A percentile compares a stretch with the other conserved stretches of the same genome.
phyloP scores from a whole-genome alignment of 2,329 filamentous ascomycete species.

The Allantophomopsis cytisporea region DNA sequence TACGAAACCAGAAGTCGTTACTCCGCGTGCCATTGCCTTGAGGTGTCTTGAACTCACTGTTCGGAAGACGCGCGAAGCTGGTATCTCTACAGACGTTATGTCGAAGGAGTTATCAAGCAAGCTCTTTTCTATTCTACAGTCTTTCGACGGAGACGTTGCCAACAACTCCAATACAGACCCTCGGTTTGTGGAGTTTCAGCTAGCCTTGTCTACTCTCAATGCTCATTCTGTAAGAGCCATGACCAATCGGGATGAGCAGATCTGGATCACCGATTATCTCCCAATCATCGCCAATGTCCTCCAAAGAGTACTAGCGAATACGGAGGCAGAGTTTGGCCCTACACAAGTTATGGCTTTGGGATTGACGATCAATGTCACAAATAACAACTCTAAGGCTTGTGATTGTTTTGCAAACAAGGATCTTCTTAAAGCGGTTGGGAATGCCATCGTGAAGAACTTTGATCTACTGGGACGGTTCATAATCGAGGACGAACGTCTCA shows the following conservation, averaged over 20 bases:
- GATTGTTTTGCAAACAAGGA: slow-evolving; percentile 50
- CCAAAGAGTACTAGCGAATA: slow-evolving; percentile 20
- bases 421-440: slow-evolving; percentile 33
- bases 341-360: slow-evolving; percentile 31
- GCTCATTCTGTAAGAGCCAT: slow-evolving; percentile 34
- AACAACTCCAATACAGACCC: slow-evolving; percentile 7
- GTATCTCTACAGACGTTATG: slow-evolving; percentile 34
- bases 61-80: slow-evolving; percentile 31
- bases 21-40: slow-evolving; percentile 49
- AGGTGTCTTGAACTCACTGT: slow-evolving; percentile 47
- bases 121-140: slow-evolving; percentile 29
- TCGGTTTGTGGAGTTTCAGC: slow-evolving; percentile 21
- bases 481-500: slow-evolving; percentile 31
- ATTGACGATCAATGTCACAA: slow-evolving; percentile 74
- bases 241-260: slow-evolving; percentile 24
- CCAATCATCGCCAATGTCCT: slow-evolving; percentile 35
- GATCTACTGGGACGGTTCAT: slow-evolving; percentile 31
- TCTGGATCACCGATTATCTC: slow-evolving; percentile 35
- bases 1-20: slow-evolving; percentile 32
- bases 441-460: slow-evolving; percentile 37
- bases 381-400: slow-evolving; percentile 60
- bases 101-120: slow-evolving; percentile 31
- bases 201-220: slow-evolving; percentile 37
- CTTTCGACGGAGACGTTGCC: slow-evolving; percentile 6
- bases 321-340: slow-evolving; percentile 21